Evolutionary conservation across 495 filamentous ascomycete species (phyloP).

Genomic region (Podospora didyma): DNA sequence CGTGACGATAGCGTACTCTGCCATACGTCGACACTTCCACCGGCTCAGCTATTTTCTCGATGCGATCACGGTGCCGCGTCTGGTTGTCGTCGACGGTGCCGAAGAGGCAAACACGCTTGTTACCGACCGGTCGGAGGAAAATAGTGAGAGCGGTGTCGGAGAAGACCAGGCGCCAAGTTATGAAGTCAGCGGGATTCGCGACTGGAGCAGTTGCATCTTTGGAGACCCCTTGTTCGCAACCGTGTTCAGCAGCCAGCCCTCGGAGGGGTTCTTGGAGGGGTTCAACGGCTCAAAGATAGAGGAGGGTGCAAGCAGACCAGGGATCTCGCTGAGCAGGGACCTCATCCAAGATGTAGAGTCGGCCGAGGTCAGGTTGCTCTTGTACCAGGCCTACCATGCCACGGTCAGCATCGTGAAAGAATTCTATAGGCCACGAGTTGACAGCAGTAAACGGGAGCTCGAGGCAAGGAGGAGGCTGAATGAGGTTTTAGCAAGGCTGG

Average conservation of each 20-base stretch:
- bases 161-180: background rate
- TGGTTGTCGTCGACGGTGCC: conserved; percentile 34
- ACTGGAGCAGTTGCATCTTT: conserved; percentile 54
- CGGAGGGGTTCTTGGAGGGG: conserved; percentile 40
- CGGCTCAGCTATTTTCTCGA: conserved; percentile 36
- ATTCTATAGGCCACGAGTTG: conserved; percentile 43
- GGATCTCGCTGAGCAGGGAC: background rate
- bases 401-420: conserved; percentile 40
- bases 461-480: conserved; percentile 42
- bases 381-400: conserved; percentile 49
- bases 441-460: conserved; percentile 43
- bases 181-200: conserved; percentile 30
- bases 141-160: background rate
- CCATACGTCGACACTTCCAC: conserved; percentile 34
- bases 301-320: background rate
- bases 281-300: conserved; percentile 11
- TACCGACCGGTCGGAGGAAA: conserved; percentile 4
- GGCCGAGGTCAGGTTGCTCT: conserved; percentile 32
- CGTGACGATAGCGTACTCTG: conserved; percentile 37
- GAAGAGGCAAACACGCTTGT: conserved; percentile 35
- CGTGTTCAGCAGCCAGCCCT: conserved; percentile 41
- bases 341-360: conserved; percentile 36
- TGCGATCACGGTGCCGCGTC: conserved; percentile 29
- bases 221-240: conserved; percentile 55
- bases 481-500: conserved; percentile 27